Base-by-base conservation (phyloP, 352 stramenopile species). In the Pythium myriotylum region DNA sequence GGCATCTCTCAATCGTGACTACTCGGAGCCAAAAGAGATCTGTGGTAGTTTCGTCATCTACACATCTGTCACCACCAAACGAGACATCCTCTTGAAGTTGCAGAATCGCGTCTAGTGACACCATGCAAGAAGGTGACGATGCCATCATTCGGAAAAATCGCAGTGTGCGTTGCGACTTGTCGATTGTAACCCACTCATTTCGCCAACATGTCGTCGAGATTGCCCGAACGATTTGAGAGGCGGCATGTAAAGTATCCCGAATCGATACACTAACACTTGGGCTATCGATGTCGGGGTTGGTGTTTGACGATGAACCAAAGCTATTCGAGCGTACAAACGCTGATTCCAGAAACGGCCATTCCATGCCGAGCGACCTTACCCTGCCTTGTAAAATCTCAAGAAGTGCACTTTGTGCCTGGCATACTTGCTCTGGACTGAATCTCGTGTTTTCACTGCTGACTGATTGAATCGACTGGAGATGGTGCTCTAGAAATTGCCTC, bases 151-250 rank as follows among this genome's bases (percentile, higher is more conserved):
- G 68, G 41, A 81, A 84, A 47, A 88, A 85, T 0, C 73, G 68
- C 2, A 88, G 58, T 7, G 71, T 40, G 13, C 69, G 65, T 1
- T 68, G 62, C 8, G 58, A 46, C 24, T 68, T 67, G 52, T 88
- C 74, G 2, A 88, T 42, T n/a, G 68, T 73, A 13, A 85, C 50
- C 76, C 76, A 88, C 46, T 88, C 78, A 53, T 85, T 73, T 14
- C 78, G 68, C 78, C 78, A 88, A 17, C 71, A 67, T 3, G 54
- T 71, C 2, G 55, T 43, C 10, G 45, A 69, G 3, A 84, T 46
- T 12, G 73, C 70, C 8, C 78, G 78, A 4, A 88, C 54, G 3
- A 86, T 69, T 23, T 88, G 78, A 19, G 72, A 59, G 0, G 58
- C 62, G 1, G 63, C 70, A 10, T 72, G 67, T 1, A 64, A 49